Evolutionary conservation across 1,284 basidiomycete species (phyloP), one percentile per base, ranked within the genome.

Genomic region (Ustilago shanxiensis): DNA sequence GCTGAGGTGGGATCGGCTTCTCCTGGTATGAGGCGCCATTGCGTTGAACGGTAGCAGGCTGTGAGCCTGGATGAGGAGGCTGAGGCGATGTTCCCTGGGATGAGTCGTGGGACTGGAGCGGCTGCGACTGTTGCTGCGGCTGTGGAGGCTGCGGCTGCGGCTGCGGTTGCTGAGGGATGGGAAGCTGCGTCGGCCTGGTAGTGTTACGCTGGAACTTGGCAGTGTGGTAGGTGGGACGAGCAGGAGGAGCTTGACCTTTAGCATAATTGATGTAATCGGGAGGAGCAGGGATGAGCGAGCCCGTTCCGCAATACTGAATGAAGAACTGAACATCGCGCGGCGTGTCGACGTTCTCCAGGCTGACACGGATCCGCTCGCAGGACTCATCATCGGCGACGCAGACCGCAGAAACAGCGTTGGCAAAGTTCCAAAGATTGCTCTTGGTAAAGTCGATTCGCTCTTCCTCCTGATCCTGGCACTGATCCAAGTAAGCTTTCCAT

Each of bases 401-500:
- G 28, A 98, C 93, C 8, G 93, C 94, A 5, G 95, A 97, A 22
- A 98, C 92, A 1, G 93, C 92, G 86, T 99, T 99, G 2, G 96
- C 95, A 85, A 94, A 98, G 33, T 92, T 91, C 96, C 96, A 99
- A 85, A 97, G 89, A 79, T 94, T 94, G 85, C 95, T 93, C 88
- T 97, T 98, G 88, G 93, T 92, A 83, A 97, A 94, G 73, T 95
- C 94, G 84, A 97, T 88, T 16, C 97, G 90, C 72, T 96, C 93
- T 83, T 98, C 95, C 86, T 99, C 96, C 52, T 97, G 86, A 87
- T 99, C 96, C 87, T 99, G 97, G 78, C 93, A 95, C 63, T 91
- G 91, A 88, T 89, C 79, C 35, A 80, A 64, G 39, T 79, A 80
- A 47, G 71, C 71, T 70, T 94, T 97, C 96, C 96, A 99, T 74